Evolutionary conservation across 2,329 filamentous ascomycete genomes (phyloP).

Genomic region (Epichloe amarillans): DNA sequence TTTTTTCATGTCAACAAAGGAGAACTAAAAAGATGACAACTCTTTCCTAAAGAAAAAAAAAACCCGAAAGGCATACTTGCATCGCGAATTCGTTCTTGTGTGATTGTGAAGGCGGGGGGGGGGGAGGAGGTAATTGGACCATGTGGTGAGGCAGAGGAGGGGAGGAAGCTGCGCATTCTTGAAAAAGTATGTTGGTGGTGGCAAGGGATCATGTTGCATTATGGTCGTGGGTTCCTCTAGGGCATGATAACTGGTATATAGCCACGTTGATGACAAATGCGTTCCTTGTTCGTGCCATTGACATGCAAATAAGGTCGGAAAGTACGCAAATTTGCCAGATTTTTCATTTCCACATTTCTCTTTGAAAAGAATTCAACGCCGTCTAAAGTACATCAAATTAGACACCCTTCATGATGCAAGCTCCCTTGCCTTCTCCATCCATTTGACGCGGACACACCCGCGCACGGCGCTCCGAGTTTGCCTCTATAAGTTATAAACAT

Average conservation of each 20-base stretch:
- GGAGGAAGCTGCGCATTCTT: too few species aligned
- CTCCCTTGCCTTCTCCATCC: conserved; percentile 15
- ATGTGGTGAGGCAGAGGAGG: neutral
- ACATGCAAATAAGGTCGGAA: too few species aligned
- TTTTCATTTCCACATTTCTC: conserved; percentile 27
- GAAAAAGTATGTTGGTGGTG: too few species aligned
- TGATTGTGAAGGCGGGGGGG: neutral
- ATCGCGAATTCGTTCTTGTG: neutral
- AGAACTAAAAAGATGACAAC: conserved; percentile 9
- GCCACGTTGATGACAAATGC: too few species aligned
- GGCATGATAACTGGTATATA: too few species aligned
- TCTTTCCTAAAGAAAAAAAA: neutral
- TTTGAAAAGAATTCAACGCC: conserved; percentile 19
- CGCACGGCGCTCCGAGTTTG: conserved; percentile 21
- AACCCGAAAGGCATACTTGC: neutral
- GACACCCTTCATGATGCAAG: conserved; percentile 22
- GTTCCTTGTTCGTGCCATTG: too few species aligned
- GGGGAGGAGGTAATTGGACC: neutral
- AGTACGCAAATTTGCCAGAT: neutral
- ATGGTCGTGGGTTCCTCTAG: too few species aligned
- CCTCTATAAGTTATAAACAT: conserved; percentile 24
- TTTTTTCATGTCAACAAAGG: neutral
- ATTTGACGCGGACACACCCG: conserved; percentile 12
- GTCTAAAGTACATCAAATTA: conserved; percentile 30
- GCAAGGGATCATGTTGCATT: too few species aligned